Percentiles rank a stretch among this genome's conserved stretches.
phyloP scores from a whole-genome alignment of 345 rosid species.

The Sisymbrium altissimum region DNA sequence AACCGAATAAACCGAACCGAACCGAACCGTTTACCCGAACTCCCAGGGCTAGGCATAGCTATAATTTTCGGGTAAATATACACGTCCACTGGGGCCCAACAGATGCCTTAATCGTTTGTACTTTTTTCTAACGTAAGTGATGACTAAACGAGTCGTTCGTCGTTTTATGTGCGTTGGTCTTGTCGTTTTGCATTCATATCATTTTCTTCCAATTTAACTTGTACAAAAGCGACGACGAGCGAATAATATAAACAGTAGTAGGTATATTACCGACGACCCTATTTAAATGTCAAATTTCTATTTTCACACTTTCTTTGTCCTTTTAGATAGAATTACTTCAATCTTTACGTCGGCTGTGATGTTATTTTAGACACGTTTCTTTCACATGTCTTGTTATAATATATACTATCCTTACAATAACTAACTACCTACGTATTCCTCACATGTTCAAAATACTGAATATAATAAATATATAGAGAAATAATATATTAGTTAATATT shows the following conservation, averaged over 20 bases:
- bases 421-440: not conserved
- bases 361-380: conserved; percentile 14
- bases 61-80: conserved; percentile 7
- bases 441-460: not conserved
- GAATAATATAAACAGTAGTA: not conserved
- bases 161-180: conserved; percentile 32
- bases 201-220: conserved; percentile 4
- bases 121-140: conserved; percentile 22
- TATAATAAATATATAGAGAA: not conserved
- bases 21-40: no score
- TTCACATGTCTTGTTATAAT: conserved; percentile 13
- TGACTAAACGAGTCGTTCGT: conserved; percentile 21
- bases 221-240: conserved; percentile 16
- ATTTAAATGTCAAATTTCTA: not conserved
- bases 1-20: no score
- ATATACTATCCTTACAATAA: not conserved
- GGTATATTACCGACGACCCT: conserved; percentile 4
- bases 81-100: not conserved
- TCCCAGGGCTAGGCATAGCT: no score
- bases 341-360: not conserved
- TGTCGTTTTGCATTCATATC: conserved; percentile 24
- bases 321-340: not conserved
- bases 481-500: no score
- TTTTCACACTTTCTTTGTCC: not conserved
- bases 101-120: conserved; percentile 5